phyloP scores from a whole-genome alignment of 1,284 basidiomycete species.

The Flammula alnicola region DNA sequence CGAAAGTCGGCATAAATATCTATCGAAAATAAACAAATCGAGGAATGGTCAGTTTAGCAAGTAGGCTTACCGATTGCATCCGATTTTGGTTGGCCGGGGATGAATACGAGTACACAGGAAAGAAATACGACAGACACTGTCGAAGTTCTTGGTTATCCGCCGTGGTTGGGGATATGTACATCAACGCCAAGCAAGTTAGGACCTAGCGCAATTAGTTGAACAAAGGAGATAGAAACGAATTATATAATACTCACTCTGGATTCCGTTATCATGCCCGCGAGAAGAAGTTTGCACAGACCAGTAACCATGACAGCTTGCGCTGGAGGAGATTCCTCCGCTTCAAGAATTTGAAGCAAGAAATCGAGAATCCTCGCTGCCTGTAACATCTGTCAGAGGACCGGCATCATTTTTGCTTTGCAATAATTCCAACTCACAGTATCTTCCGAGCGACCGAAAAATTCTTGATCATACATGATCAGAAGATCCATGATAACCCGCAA shows the following conservation, averaged over 20 bases:
- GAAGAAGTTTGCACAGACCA: slow-evolving; percentile 89
- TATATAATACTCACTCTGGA: slow-evolving; percentile 54
- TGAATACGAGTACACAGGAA: slow-evolving; percentile 93
- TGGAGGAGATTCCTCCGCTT: slow-evolving; percentile 74
- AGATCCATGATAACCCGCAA: slow-evolving; percentile 91
- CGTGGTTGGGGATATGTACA: slow-evolving; percentile 90
- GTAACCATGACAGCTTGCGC: slow-evolving; percentile 83
- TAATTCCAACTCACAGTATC: slow-evolving; percentile 48
- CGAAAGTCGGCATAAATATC: slow-evolving; percentile 82
- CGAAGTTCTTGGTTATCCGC: slow-evolving; percentile 84
- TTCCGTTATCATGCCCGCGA: slow-evolving; percentile 84
- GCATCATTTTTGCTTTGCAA: not conserved
- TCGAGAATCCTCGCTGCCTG: slow-evolving; percentile 75
- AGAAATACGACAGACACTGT: slow-evolving; percentile 96
- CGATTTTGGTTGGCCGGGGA: slow-evolving; percentile 79
- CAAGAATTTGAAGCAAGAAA: slow-evolving; percentile 78
- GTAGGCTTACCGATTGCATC: slow-evolving; percentile 69
- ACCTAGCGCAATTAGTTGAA: slow-evolving; percentile 51
- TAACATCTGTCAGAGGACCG: not conserved
- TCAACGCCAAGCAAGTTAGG: slow-evolving; percentile 76
- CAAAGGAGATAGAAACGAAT: not conserved
- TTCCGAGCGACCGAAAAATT: slow-evolving; percentile 66
- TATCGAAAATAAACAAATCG: slow-evolving; percentile 34
- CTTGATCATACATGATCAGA: slow-evolving; percentile 86
- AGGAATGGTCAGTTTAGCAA: not conserved